These are phyloP conservation scores for Plasmopara viticola DNA, from an alignment of 352 stramenopile species.

Conservation along the genomic window DNA sequence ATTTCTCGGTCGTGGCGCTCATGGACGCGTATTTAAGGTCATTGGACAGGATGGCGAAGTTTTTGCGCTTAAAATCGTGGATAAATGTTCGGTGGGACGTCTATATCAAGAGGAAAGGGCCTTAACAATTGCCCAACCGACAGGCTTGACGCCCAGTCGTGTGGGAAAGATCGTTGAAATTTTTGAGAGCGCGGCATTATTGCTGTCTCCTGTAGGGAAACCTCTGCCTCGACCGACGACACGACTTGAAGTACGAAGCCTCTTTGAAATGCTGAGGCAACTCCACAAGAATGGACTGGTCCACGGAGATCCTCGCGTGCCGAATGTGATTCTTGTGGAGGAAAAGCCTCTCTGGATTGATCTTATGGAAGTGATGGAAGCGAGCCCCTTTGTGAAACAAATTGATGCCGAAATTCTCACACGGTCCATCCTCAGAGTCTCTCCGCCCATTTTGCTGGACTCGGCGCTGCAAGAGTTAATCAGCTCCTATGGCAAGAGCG, in stretches of 20 bases:
- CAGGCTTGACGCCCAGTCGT: slow-evolving; percentile 21
- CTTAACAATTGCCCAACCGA: slow-evolving; percentile 16
- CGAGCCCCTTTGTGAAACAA: slow-evolving; percentile 16
- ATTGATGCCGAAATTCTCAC: slow-evolving; percentile 27
- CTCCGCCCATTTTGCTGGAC: slow-evolving; percentile 6
- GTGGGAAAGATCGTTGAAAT: slow-evolving; percentile 16
- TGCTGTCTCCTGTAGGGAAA: slow-evolving; percentile 27
- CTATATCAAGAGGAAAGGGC: slow-evolving; percentile 18
- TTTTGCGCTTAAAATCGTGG: slow-evolving; percentile 3
- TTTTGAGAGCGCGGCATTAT: slow-evolving; percentile 19
- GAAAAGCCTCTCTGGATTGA: slow-evolving; percentile 29
- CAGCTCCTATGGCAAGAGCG: slow-evolving; percentile 1
- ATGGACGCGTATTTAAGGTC: slow-evolving; percentile 4
- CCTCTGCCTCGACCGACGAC: slow-evolving; percentile 24
- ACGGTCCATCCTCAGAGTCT: slow-evolving; percentile 18
- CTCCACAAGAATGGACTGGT: slow-evolving; percentile 20
- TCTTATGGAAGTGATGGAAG: slow-evolving; percentile 24
- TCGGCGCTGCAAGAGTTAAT: not conserved
- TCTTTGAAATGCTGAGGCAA: slow-evolving; percentile 16
- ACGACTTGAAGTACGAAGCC: slow-evolving; percentile 17
- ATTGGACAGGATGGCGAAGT: not conserved
- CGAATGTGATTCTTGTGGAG: slow-evolving; percentile 24
- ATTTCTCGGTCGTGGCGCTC: slow-evolving; percentile 1
- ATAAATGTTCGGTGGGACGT: not conserved
- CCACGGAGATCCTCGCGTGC: slow-evolving; percentile 29